Evolutionary conservation across 179 eudicot genomes (phyloP).

Genomic region (Camellia oleifera): DNA sequence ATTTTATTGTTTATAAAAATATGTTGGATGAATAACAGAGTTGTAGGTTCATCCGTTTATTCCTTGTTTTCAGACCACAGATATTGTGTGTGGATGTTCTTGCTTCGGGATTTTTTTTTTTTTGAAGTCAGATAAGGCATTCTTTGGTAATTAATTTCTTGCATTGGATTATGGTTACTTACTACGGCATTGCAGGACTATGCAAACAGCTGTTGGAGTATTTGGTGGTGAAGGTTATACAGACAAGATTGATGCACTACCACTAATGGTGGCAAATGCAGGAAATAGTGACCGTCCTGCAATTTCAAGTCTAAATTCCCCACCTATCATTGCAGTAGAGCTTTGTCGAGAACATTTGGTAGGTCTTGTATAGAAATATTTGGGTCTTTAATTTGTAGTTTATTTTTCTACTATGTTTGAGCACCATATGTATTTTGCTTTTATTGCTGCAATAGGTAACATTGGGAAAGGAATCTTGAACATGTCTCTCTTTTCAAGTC

Average conservation of each 20-base stretch:
- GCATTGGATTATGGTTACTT: conserved; percentile 15
- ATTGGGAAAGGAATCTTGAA: background rate
- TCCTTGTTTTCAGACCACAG: background rate
- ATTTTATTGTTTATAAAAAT: background rate
- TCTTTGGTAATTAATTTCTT: background rate
- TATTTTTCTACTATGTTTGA: background rate
- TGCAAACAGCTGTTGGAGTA: conserved; percentile 97
- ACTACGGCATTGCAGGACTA: conserved; percentile 52
- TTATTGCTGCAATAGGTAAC: background rate
- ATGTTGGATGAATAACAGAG: background rate
- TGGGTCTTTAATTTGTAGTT: background rate
- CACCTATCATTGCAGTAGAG: conserved; percentile 80
- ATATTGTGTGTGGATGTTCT: background rate
- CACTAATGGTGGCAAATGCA: conserved; percentile 89
- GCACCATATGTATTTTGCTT: background rate
- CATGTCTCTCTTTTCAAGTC: background rate
- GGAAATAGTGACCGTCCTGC: conserved; percentile 83
- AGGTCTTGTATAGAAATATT: background rate
- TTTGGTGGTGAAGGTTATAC: conserved; percentile 90
- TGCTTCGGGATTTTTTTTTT: too few relatives aligned
- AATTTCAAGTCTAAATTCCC: conserved; percentile 83
- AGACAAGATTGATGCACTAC: conserved; percentile 56
- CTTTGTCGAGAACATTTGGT: conserved; percentile 96
- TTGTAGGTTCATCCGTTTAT: conserved; percentile 1
- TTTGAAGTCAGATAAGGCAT: conserved; percentile 1